Base-by-base conservation (phyloP, 2,329 filamentous ascomycete species). In the Fusarium brachygibbosum region DNA sequence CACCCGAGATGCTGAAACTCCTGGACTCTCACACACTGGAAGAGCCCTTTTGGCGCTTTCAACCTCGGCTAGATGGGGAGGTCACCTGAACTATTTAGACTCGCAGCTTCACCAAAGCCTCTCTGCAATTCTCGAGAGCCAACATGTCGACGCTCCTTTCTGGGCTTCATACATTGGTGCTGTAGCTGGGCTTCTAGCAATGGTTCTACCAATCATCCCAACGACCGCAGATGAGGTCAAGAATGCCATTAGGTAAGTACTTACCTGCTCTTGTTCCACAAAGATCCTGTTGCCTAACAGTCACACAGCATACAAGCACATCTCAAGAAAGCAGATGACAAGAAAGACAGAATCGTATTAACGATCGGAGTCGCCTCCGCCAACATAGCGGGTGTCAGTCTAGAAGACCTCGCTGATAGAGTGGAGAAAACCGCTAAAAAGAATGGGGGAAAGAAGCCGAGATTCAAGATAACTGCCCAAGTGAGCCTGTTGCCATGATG, bases 61-160 rank as follows among this genome's bases (percentile, higher is more conserved):
- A 2, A 83, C 93, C 2, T 93, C 89, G 70, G 89, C 91, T 45
- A 85, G 93, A 69, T 97, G 93, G 88, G 91, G 89, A 19, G 89
- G 88, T 4, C 85, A 87, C 46, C 75, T 89, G 6, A 83, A 83
- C 0, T 82, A 83, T 2, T 76, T 81, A 1, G 87, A 90, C 63
- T 73, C 75, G 16, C 75, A 79, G 45, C 76, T 87, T 14, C 79
- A 82, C 59, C 69, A 72, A 6, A 80, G 80, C 8, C 76, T 88
- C n/a, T 78, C 78, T 34, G 76, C 72, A 17, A 74, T 88, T 35
- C 75, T 85, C 17, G 74, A 76, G 34, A 75, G 73, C 21, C 77
- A 78, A 21, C 76, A 79, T 63, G 63, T 67, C 3, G 79, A 83
- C 48, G 79, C 81, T 4, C 73, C 79, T 3, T 87, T 87, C 66